These are phyloP conservation scores for Penicillium turbatum DNA, from an alignment of 495 filamentous ascomycete species.

Conservation along the genomic window DNA sequence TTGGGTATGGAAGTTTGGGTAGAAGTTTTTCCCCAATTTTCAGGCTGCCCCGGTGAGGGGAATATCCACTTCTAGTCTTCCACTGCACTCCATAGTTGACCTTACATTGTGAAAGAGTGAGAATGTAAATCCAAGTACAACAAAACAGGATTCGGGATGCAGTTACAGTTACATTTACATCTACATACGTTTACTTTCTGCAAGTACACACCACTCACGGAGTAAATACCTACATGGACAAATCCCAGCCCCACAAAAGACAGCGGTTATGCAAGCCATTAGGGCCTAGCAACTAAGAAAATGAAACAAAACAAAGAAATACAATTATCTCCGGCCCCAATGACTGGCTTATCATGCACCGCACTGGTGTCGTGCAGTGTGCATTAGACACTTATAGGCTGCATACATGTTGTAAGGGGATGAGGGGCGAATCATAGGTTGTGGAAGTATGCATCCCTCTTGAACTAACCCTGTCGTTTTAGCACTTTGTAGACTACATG, in stretches of 20 bases:
- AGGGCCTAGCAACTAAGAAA: background rate
- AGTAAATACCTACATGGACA: background rate
- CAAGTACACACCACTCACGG: too few relatives aligned
- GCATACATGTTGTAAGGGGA: background rate
- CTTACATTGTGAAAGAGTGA: background rate
- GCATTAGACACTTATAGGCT: background rate
- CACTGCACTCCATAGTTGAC: background rate
- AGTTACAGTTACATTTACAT: background rate
- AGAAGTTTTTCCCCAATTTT: background rate
- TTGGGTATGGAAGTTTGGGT: too few relatives aligned
- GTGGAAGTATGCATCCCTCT: background rate
- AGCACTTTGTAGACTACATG: too few relatives aligned
- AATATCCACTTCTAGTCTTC: background rate
- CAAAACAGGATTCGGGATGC: background rate
- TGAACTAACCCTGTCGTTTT: too few relatives aligned
- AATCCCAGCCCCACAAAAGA: slow-evolving; percentile 3
- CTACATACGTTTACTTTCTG: too few relatives aligned
- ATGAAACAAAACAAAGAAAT: too few relatives aligned
- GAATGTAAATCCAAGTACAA: background rate
- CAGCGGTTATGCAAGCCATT: slow-evolving; percentile 21
- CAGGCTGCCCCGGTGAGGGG: background rate
- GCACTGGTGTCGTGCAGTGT: slow-evolving; percentile 5
- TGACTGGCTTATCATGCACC: slow-evolving; percentile 4
- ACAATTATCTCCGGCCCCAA: slow-evolving; percentile 4
- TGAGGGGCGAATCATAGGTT: background rate